Conservation (phyloP, 2,329 filamentous ascomycete genomes). For the Daldinia eschscholtzii region DNA sequence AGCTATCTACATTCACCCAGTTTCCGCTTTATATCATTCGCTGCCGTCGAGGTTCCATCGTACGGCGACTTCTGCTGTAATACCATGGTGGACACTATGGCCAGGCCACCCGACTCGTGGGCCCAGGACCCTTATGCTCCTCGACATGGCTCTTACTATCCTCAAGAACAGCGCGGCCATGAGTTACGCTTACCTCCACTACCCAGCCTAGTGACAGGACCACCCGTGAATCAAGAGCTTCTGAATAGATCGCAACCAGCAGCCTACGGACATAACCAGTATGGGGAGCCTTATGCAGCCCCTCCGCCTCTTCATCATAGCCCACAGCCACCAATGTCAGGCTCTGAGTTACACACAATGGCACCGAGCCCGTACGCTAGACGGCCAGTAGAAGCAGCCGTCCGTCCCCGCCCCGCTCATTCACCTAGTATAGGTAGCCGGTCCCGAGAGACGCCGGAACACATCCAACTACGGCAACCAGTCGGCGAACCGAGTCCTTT, state of each 20-base stretch:
- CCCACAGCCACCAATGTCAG: slow-evolving; percentile 39
- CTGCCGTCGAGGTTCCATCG: slow-evolving; percentile 44
- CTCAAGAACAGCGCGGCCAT: slow-evolving; percentile 46
- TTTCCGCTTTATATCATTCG: slow-evolving; percentile 42
- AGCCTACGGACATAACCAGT: slow-evolving; percentile 39
- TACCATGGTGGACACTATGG: slow-evolving; percentile 53
- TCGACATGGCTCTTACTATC: slow-evolving; percentile 46
- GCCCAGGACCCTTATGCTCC: slow-evolving; percentile 48
- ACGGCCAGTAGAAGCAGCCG: slow-evolving; percentile 34
- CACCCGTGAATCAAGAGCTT: slow-evolving; percentile 38
- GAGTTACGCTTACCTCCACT: slow-evolving; percentile 48
- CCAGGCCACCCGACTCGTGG: slow-evolving; percentile 50
- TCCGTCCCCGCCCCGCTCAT: slow-evolving; percentile 42
- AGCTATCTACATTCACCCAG: slow-evolving; percentile 16
- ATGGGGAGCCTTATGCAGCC: slow-evolving; percentile 44
- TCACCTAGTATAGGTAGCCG: slow-evolving; percentile 43
- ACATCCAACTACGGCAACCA: slow-evolving; percentile 39
- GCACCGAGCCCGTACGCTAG: slow-evolving; percentile 39
- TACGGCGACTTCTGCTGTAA: slow-evolving; percentile 43
- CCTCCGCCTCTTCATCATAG: slow-evolving; percentile 41
- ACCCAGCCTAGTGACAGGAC: slow-evolving; percentile 46
- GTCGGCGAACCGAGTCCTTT: slow-evolving; percentile 40
- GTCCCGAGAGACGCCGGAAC: slow-evolving; percentile 43
- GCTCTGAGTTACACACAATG: slow-evolving; percentile 33
- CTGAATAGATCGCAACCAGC: slow-evolving; percentile 42